Evolutionary conservation across 1,284 basidiomycete species (phyloP), one percentile per base, ranked within the genome.

Genomic region (Chondrostereum purpureum): DNA sequence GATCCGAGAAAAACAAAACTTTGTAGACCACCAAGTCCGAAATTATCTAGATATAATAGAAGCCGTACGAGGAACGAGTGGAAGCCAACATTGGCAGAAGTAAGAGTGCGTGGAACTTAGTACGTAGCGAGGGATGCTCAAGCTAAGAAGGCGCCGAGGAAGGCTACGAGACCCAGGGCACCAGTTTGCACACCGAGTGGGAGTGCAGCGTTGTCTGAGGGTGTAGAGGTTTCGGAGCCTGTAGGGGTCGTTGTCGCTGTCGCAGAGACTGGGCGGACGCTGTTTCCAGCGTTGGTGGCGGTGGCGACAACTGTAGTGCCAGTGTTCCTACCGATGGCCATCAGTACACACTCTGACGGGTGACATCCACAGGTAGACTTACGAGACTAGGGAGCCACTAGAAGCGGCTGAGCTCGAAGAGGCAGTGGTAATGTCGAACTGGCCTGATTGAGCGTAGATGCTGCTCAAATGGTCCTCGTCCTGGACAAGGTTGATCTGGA

Each of bases 401-500:
- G 27, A 31, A 31, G 27, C 8, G n/a, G 27, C 27, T 8, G 27
- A 8, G 27, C 27, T 31, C 8, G 27, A 31, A 31, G 27, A 31
- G 27, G 27, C 27, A n/a, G n/a, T n/a, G 27, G 27, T 31, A n/a
- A 31, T 31, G 27, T 31, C 27, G 27, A 31, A 31, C 27, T 31
- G 27, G 8, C 27, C 27, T 8, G 27, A 31, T n/a, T 31, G 27
- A n/a, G 27, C 27, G n/a, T 8, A n/a, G 27, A 31, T 31, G n/a
- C 8, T 31, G 27, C 27, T 31, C 8, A 31, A 8, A 31, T 31
- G 27, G n/a, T 31, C 27, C 27, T 31, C 27, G 27, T 31, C 27
- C 27, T 31, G 8, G 27, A 31, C 45, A 49, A 41, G 24, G 18
- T 41, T 21, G 18, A 41, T 24, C 21, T 21, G 21, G 21, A 41